Conservation (phyloP, 2,329 filamentous ascomycete genomes). For the Aspergillus felis region DNA sequence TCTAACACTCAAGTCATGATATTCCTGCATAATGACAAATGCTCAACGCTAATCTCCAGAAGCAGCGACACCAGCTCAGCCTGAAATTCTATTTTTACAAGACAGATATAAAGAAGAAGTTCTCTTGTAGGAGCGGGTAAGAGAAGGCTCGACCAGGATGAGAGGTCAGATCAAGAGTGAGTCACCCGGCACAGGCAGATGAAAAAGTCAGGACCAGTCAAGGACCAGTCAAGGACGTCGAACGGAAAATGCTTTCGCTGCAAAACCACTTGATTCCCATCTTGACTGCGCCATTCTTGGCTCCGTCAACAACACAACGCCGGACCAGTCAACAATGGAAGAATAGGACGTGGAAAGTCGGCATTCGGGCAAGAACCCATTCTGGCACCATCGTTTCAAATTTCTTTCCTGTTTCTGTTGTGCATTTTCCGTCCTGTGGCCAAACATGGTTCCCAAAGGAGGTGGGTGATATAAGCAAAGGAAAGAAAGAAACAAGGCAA, state of each 20-base stretch:
- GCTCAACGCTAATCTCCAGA: constrained; percentile 35
- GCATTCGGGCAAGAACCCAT: constrained; percentile 17
- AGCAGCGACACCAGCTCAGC: constrained; percentile 21
- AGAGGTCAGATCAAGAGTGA: constrained; percentile 12
- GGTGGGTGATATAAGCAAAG: constrained; percentile 11
- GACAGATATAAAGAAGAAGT: constrained; percentile 21
- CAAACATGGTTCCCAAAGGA: constrained; percentile 10
- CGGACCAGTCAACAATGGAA: constrained; percentile 31
- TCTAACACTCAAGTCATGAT: constrained; percentile 26
- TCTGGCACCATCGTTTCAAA: constrained; percentile 3
- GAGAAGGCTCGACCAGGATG: constrained; percentile 10
- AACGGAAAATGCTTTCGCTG: constrained; percentile 18
- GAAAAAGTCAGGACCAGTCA: constrained; percentile 11
- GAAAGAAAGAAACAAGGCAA: constrained; percentile 15
- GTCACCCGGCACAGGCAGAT: constrained; percentile 1
- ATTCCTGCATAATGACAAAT: constrained; percentile 32
- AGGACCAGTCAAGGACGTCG: constrained; percentile 10
- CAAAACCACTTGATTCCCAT: constrained; percentile 27
- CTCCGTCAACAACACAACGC: constrained; percentile 34
- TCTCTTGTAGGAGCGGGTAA: neutral
- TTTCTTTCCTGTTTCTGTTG: constrained; percentile 6
- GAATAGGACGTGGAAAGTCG: constrained; percentile 23
- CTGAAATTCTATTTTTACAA: constrained; percentile 38
- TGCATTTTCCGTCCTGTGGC: constrained; percentile 6
- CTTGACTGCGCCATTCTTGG: constrained; percentile 30